Evolutionary conservation across 176 grass and related monocot species (phyloP).

Genomic region (Pontederia crassipes): DNA sequence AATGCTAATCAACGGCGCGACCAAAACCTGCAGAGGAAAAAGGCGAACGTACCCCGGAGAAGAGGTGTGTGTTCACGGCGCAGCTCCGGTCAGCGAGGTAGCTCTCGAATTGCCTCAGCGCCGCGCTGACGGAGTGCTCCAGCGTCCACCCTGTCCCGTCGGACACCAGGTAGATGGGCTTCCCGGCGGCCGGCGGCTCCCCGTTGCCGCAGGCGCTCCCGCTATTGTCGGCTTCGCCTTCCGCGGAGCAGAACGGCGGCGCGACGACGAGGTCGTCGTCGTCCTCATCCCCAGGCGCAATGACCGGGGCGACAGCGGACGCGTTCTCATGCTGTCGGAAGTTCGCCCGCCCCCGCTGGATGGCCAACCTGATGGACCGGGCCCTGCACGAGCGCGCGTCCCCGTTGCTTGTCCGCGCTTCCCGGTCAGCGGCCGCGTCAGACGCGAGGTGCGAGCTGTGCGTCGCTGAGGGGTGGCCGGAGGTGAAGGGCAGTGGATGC

Average conservation of each 20-base stretch:
- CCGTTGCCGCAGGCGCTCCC: constrained; percentile 13
- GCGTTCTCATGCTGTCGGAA: constrained; percentile 8
- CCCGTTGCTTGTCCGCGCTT: too few species aligned
- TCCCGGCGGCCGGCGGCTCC: constrained; percentile 24
- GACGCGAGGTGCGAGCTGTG: too few species aligned
- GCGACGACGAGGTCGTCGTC: background rate
- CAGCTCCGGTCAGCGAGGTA: constrained; percentile 59
- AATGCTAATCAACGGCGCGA: too few species aligned
- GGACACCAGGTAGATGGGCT: constrained; percentile 94
- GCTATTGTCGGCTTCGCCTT: background rate
- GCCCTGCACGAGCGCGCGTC: constrained; percentile 47
- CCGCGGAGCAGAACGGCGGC: background rate
- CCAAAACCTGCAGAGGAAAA: background rate
- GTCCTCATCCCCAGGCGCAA: constrained; percentile 1
- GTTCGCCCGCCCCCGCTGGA: constrained; percentile 33
- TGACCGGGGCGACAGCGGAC: background rate
- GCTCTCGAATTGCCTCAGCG: constrained; percentile 90
- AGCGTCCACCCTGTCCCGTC: constrained; percentile 88
- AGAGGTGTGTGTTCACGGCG: constrained; percentile 70
- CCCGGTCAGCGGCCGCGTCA: too few species aligned
- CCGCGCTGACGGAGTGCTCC: constrained; percentile 91
- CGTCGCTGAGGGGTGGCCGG: too few species aligned
- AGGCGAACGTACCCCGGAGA: constrained; percentile 49
- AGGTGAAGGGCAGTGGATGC: too few species aligned
- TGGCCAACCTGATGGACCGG: constrained; percentile 51